A percentile compares a stretch with the other conserved stretches of the same genome.
These are phyloP conservation scores for Lactarius vividus DNA, from an alignment of 768 basidiomycete species.

Conservation along the genomic window DNA sequence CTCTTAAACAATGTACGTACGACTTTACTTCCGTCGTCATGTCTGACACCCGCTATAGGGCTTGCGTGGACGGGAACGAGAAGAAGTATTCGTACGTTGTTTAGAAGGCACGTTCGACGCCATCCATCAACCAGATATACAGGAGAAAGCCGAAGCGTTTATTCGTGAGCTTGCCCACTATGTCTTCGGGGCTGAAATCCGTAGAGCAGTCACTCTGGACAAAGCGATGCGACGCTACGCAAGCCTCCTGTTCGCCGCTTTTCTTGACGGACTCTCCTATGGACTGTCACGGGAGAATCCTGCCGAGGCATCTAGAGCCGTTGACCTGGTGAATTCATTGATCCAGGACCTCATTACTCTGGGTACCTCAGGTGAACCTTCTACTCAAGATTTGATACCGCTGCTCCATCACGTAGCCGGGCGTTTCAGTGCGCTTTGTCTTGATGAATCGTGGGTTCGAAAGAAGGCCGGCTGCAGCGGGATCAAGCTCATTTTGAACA, in stretches of 20 bases:
- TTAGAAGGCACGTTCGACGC: constrained; percentile 81
- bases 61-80: constrained; percentile 66
- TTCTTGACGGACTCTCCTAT: constrained; percentile 78
- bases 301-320: constrained; percentile 59
- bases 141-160: constrained; percentile 66
- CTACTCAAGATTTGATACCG: constrained; percentile 54
- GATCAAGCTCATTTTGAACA: constrained; percentile 73
- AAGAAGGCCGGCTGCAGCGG: constrained; percentile 90
- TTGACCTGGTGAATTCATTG: constrained; percentile 57
- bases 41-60: constrained; percentile 45
- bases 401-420: constrained; percentile 80
- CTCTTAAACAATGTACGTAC: constrained; percentile 69
- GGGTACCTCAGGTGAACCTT: constrained; percentile 45
- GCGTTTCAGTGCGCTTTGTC: constrained; percentile 80
- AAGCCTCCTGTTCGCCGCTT: constrained; percentile 59
- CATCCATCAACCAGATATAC: constrained; percentile 63
- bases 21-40: not conserved
- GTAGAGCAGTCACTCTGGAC: constrained; percentile 54
- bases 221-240: constrained; percentile 50
- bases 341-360: constrained; percentile 65
- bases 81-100: constrained; percentile 64
- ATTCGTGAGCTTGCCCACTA: constrained; percentile 65
- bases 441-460: constrained; percentile 86
- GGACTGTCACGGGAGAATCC: constrained; percentile 66
- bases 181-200: constrained; percentile 74